Base-by-base conservation (phyloP, 805 yeast genomes). In the Diddensiella caesifluorescens region DNA sequence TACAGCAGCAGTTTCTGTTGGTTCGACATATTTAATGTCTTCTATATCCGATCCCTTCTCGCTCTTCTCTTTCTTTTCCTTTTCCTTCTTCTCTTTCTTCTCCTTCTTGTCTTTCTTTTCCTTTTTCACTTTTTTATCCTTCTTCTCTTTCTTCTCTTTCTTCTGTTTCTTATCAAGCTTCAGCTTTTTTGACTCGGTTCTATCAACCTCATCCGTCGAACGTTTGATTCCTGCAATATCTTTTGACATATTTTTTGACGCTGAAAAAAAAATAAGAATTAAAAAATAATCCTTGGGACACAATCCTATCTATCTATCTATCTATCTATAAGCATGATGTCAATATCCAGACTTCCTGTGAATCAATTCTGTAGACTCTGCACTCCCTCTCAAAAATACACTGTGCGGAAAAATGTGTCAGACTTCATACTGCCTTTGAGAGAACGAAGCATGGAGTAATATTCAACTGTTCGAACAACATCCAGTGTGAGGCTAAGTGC, bases 41-140 rank as follows among this genome's bases (percentile, higher is more conserved):
- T 57, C 57, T 55, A 58, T 56, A 1, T 55, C 56, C 43, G 58
- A 60, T 48, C 59, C 60, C 51, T 66, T 65, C 23, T 47, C 39
- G 45, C 33, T 46, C 35, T 47, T 52, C 10, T 42, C 42, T 46
- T 50, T 62, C 46, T 51, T 61, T 50, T 50, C 55, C 45, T 49
- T 66, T 48, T 71, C 68, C 45, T 63, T 68, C 60, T 50, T 64
- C 20, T 64, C 64, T 39, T 61, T 61, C 41, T 63, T 56, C 31
- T 63, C 64, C 46, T 67, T 65, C 55, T 65, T 66, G 31, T 49
- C 52, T 41, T 53, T 47, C 45, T 60, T 54, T 16, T 54, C 48
- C 38, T 52, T 46, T 44, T 55, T 48, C 46, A 54, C 54, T 28
- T 59, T 51, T 51, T 52, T 49, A 27, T 49, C 52, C 35, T 50